These are phyloP conservation scores for Miscanthus sacchariflorus DNA, from an alignment of 202 grass and related monocot species.

Conservation along the genomic window DNA sequence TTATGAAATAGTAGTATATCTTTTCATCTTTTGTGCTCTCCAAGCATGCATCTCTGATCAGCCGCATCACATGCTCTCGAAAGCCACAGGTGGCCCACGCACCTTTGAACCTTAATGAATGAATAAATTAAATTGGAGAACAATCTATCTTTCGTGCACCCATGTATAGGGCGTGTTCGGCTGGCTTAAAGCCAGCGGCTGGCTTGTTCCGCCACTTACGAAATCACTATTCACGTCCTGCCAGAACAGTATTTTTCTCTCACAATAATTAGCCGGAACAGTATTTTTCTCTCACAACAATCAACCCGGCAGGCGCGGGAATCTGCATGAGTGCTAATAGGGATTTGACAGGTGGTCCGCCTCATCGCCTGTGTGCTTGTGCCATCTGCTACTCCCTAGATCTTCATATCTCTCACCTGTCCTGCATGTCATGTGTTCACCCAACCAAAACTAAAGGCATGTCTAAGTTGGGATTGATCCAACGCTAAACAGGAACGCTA, in stretches of 20 bases:
- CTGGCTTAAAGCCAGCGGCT: too few relatives aligned
- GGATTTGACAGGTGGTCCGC: conserved; percentile 46
- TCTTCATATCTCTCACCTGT: conserved; percentile 12
- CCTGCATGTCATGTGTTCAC: not conserved
- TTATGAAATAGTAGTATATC: conserved; percentile 4
- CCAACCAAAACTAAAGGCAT: conserved; percentile 10
- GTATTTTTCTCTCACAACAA: too few relatives aligned
- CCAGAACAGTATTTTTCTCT: too few relatives aligned
- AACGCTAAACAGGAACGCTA: too few relatives aligned
- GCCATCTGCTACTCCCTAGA: conserved; percentile 24
- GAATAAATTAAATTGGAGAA: conserved; percentile 31
- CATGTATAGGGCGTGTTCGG: too few relatives aligned
- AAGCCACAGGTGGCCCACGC: conserved; percentile 21
- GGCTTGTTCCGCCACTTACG: too few relatives aligned
- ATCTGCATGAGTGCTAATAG: conserved; percentile 43
- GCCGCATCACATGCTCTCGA: conserved; percentile 63
- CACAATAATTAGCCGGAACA: too few relatives aligned
- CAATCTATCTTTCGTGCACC: conserved; percentile 5
- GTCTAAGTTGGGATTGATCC: too few relatives aligned
- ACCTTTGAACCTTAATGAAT: conserved; percentile 26
- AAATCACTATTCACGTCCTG: too few relatives aligned
- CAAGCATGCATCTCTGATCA: conserved; percentile 46
- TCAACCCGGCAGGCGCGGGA: conserved; percentile 30
- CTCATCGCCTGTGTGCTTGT: not conserved
- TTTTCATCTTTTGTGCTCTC: conserved; percentile 41